Percentiles rank a stretch among this genome's conserved stretches.
phyloP scores from a whole-genome alignment of 2,329 filamentous ascomycete species.

The Capronia americana region DNA sequence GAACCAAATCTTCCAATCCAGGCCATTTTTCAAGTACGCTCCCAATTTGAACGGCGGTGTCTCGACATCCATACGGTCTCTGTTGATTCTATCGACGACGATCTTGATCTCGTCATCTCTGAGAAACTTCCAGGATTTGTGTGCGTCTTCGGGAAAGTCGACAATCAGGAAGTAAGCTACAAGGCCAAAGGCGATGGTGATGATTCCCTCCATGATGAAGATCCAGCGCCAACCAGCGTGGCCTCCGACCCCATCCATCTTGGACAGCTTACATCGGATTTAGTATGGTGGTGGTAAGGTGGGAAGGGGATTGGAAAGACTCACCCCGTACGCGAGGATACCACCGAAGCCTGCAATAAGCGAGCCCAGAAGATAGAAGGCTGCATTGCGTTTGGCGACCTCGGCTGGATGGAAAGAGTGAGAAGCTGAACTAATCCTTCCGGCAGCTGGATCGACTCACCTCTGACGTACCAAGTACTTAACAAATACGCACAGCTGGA shows the following conservation, averaged over 20 bases:
- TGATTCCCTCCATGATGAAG: slow-evolving; percentile 61
- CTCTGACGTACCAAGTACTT: not conserved
- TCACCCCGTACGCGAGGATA: slow-evolving; percentile 50
- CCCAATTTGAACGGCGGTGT: slow-evolving; percentile 53
- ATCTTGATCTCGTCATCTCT: slow-evolving; percentile 33
- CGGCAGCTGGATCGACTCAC: not conserved
- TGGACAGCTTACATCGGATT: slow-evolving; percentile 39
- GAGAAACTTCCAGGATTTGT: slow-evolving; percentile 40
- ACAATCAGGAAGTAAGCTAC: slow-evolving; percentile 46
- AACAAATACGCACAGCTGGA: slow-evolving; percentile 56
- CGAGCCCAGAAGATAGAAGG: slow-evolving; percentile 7
- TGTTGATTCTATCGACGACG: slow-evolving; percentile 55
- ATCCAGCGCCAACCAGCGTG: slow-evolving; percentile 1
- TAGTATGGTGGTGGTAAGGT: too few species aligned
- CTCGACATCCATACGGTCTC: slow-evolving; percentile 59
- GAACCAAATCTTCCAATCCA: slow-evolving; percentile 61
- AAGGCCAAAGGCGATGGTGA: slow-evolving; percentile 38
- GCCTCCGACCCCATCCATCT: slow-evolving; percentile 39
- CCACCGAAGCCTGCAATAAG: slow-evolving; percentile 54
- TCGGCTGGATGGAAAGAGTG: slow-evolving; percentile 44
- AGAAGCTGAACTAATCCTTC: slow-evolving; percentile 66
- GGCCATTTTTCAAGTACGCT: slow-evolving; percentile 55
- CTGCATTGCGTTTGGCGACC: slow-evolving; percentile 42
- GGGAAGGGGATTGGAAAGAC: too few species aligned
- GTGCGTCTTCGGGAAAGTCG: slow-evolving; percentile 44